A percentile compares a stretch with the other conserved stretches of the same genome.
These are phyloP conservation scores for Eucalyptus curtisii DNA, from an alignment of 345 rosid genomes.

Conservation along the genomic window DNA sequence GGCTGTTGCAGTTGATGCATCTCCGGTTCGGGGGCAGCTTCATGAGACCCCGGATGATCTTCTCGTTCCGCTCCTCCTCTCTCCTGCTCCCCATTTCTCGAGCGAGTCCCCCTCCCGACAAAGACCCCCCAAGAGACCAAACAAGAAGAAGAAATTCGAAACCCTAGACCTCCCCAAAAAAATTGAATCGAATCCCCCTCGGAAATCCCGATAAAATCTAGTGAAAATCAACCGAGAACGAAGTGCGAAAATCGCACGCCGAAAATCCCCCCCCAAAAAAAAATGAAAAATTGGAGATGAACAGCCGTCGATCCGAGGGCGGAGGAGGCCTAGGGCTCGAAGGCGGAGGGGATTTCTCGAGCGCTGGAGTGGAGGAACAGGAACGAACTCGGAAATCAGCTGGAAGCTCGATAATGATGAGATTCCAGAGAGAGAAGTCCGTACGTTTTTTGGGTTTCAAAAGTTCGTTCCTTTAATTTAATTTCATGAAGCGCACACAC, in stretches of 20 bases:
- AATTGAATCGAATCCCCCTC: neutral
- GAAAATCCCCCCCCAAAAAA: neutral
- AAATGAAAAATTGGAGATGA: neutral
- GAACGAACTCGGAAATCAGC: neutral
- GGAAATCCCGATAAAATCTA: neutral
- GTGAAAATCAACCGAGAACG: neutral
- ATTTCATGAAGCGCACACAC: neutral
- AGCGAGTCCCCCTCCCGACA: neutral
- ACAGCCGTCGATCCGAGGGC: neutral
- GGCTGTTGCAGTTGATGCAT: conserved; percentile 92
- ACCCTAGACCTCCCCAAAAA: neutral
- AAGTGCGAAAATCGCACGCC: neutral
- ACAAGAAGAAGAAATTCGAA: neutral
- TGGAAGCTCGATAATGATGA: neutral
- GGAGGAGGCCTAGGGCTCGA: neutral
- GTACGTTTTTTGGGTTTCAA: neutral
- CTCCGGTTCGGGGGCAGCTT: conserved; percentile 96
- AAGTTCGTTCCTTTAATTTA: neutral
- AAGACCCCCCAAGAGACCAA: neutral
- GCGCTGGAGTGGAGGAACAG: neutral
- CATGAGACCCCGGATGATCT: conserved; percentile 93
- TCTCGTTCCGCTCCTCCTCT: conserved; percentile 93
- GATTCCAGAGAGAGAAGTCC: neutral
- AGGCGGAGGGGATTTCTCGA: neutral
- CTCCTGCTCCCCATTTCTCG: conserved; percentile 69